Conservation (phyloP, 768 basidiomycete species). For the Tremella fuciformis region DNA sequence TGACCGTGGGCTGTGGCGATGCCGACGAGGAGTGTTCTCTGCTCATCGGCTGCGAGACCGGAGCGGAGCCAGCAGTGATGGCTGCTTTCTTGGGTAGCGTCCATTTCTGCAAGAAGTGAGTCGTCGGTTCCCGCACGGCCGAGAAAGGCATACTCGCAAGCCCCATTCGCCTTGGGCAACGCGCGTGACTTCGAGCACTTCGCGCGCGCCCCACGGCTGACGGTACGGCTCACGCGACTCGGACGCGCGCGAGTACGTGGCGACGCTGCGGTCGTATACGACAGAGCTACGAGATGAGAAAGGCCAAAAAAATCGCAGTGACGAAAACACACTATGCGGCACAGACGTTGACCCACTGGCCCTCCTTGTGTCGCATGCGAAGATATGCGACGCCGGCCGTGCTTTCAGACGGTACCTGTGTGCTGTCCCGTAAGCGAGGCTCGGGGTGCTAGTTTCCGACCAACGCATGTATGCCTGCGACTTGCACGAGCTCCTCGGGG, state of each 20-base stretch:
- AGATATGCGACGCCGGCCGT: constrained; percentile 34
- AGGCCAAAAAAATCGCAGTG: not conserved
- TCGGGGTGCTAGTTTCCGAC: constrained; percentile 8
- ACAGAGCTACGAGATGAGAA: constrained; percentile 8
- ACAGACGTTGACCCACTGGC: constrained; percentile 29
- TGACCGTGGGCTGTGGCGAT: not conserved
- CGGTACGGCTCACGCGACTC: constrained; percentile 35
- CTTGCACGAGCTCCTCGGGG: constrained; percentile 36
- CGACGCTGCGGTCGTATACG: constrained; percentile 33
- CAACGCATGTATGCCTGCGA: constrained; percentile 37
- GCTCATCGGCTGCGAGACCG: no score
- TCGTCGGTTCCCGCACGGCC: not conserved
- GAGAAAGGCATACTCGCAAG: not conserved
- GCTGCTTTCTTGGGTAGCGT: not conserved
- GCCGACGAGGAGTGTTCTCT: constrained; percentile 1
- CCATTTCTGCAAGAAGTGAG: constrained; percentile 11
- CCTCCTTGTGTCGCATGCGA: constrained; percentile 24
- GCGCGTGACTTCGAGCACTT: constrained; percentile 32
- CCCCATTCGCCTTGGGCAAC: constrained; percentile 9
- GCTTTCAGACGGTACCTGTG: constrained; percentile 26
- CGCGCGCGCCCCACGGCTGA: constrained; percentile 35
- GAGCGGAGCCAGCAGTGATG: no score
- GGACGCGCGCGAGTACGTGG: constrained; percentile 28
- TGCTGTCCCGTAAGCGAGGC: constrained; percentile 14
- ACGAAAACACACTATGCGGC: constrained; percentile 29